These are phyloP conservation scores for Botrytis fragariae DNA, from an alignment of 2,329 filamentous ascomycete genomes.

Conservation along the genomic window DNA sequence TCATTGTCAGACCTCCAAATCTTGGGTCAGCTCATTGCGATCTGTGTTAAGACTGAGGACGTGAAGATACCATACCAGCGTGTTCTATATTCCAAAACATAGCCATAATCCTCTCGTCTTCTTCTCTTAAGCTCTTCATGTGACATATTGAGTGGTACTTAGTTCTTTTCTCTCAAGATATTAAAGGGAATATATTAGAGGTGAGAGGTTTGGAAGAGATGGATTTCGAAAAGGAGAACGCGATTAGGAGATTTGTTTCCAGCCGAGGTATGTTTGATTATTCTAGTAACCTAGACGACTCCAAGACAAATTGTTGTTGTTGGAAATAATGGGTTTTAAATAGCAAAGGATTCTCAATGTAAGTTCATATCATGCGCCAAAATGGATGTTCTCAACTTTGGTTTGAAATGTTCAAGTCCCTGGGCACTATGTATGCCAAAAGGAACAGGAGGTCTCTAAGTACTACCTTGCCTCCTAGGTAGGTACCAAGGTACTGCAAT, in stretches of 20 bases:
- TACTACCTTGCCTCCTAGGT: too few species aligned
- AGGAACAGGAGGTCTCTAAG: not conserved
- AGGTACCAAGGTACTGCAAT: not conserved
- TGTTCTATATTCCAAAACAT: conserved; percentile 77
- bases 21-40: not conserved
- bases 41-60: not conserved
- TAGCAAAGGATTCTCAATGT: not conserved
- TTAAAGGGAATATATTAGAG: not conserved
- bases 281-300: not conserved
- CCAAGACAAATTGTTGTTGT: not conserved
- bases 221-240: not conserved
- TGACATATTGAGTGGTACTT: conserved; percentile 28
- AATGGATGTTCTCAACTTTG: not conserved
- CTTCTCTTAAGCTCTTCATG: conserved; percentile 55
- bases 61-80: conserved; percentile 60
- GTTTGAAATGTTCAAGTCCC: not conserved
- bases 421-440: not conserved
- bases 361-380: not conserved
- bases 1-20: conserved; percentile 78
- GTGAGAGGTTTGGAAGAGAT: not conserved
- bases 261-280: not conserved
- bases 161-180: not conserved
- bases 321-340: not conserved
- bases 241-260: not conserved
- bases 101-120: conserved; percentile 70